Conservation (phyloP, 345 rosid species). For the Passiflora organensis region DNA sequence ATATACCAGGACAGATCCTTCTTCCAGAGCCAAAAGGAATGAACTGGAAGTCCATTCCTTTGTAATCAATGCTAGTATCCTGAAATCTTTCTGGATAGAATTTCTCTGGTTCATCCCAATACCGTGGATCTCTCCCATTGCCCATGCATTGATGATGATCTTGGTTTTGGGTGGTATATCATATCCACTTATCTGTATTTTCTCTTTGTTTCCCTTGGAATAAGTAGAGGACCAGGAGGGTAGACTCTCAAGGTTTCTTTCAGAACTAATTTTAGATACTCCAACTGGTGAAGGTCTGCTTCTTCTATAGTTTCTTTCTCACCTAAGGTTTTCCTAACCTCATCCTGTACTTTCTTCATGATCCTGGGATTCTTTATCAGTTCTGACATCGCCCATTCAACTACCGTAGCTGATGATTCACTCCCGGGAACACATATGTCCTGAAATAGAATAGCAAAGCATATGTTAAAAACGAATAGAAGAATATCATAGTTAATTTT, state of each 20-base stretch:
- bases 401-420: background rate
- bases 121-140: background rate
- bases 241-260: conserved; percentile 5
- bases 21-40: conserved; percentile 7
- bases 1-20: conserved; percentile 9
- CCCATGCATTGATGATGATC: background rate
- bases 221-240: background rate
- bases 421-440: conserved; percentile 2
- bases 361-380: conserved; percentile 2
- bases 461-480: background rate
- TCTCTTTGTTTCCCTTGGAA: background rate
- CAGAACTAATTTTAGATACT: background rate
- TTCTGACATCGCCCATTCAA: conserved; percentile 9
- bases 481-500: too few species aligned
- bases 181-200: conserved; percentile 5
- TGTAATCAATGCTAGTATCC: background rate
- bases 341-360: conserved; percentile 2
- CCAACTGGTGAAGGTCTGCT: background rate
- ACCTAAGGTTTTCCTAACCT: background rate
- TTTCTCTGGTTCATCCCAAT: conserved; percentile 1
- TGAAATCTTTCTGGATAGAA: conserved; percentile 3
- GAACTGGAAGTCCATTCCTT: background rate
- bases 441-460: background rate
- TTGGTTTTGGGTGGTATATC: background rate
- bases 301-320: background rate